Evolutionary conservation across 2,329 filamentous ascomycete species (phyloP), one percentile per base, ranked within the genome.

Genomic region (Monilinia polystroma): DNA sequence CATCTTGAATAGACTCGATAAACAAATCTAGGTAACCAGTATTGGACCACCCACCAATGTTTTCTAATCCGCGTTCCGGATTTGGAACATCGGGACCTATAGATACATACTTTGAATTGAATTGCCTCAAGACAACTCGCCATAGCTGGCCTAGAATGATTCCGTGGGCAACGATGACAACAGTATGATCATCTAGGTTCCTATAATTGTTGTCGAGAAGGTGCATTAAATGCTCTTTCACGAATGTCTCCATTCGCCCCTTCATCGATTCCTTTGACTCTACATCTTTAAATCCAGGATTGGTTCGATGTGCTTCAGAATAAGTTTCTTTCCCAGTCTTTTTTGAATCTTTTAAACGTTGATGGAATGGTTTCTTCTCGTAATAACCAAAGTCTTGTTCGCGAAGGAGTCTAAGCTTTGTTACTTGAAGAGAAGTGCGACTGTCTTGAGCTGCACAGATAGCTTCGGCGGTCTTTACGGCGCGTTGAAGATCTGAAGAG

Each of bases 131-230:
- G 18, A 96, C 76, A 16, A 83, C 81, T 66, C 83, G 82, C 83
- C 90, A 88, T 0, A 97, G 77, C 43, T 86, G 83, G 2, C 86
- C 86, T 2, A 97, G 83, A 52, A 96, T 87, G 68, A 96, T 88
- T 20, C 93, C 93, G 74, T 97, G 93, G 2, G 93, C 90, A 4
- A 96, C 90, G 18, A 96, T 79, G 1, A 87, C 88, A 16, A 92
- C 79, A 2, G 81, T 79, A 8, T 76, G 73, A 14, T 81, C 76
- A 12, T 73, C 67, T 8, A 70, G 60, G 2, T 70, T 68, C 0
- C 75, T 70, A 14, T 77, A 70, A 14, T 62, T 35, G 32, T 38
- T 41, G 14, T 26, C 6, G n/a, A 80, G 70, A 4, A 90, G 68
- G 12, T 88, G 88, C 6, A 85, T 71, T 0, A 97, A 78, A 73